Evolutionary conservation across 2,329 filamentous ascomycete species (phyloP).

Genomic region (Fusarium phyllophilum): DNA sequence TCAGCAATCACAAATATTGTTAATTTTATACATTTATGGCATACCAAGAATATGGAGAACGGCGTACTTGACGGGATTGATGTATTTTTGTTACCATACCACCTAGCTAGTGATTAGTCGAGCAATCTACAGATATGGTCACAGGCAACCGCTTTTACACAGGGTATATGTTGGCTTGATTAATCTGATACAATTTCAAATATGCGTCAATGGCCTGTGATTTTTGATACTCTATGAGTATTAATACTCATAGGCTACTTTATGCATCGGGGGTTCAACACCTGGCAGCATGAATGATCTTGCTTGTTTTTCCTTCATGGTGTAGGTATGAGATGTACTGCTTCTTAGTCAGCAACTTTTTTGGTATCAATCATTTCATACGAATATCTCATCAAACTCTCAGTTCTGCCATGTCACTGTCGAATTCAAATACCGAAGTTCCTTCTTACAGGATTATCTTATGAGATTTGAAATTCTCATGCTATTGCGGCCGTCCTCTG

Average conservation of each 20-base stretch:
- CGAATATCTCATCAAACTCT: neutral
- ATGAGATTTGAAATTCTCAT: neutral
- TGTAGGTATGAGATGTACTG: neutral
- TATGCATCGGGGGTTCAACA: neutral
- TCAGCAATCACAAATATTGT: neutral
- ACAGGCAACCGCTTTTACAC: neutral
- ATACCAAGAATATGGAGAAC: conserved; percentile 12
- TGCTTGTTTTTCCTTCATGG: neutral
- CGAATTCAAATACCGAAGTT: neutral
- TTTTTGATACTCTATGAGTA: neutral
- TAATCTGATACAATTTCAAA: neutral
- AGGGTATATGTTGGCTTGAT: neutral
- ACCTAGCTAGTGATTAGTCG: neutral
- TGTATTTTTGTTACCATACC: neutral
- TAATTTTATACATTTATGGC: neutral
- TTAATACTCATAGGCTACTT: neutral
- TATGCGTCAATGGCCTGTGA: neutral
- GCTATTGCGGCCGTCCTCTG: neutral
- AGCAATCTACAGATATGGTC: neutral
- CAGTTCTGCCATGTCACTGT: neutral
- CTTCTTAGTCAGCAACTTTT: conserved; percentile 39
- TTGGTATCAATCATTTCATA: conserved; percentile 32
- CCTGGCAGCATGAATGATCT: neutral
- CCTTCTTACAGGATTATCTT: neutral
- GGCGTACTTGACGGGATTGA: conserved; percentile 5